Evolutionary conservation across 129 eudicot genomes (phyloP), one percentile per base, ranked within the genome.

Genomic region (Silybum marianum): DNA sequence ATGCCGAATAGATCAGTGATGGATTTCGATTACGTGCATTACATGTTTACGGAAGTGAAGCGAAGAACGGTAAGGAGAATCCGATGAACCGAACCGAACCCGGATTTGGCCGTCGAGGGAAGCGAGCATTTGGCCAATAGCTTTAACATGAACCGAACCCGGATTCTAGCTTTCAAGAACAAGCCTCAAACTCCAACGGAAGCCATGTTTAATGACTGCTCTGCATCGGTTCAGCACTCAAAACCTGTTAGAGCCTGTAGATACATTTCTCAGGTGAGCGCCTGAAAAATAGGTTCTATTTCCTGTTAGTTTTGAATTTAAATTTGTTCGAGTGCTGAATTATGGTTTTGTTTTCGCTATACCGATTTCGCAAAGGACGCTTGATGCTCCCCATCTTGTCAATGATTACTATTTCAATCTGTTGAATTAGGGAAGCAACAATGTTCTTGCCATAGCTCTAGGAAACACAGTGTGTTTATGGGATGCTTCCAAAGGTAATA

Each of bases 151-250:
- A 92, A 90, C 86, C 81, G 97, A 76, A 90, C 99, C 3, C 69
- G 99, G 73, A 92, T 95, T 60, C 74, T 95, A 32, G 97, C 97
- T 38, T 95, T 95, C 90, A 95, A 91, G 92, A 95, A 95, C 89
- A 95, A 95, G 89, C 99, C 99, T 0, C 97, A 93, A 0, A 87
- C 97, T 0, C 91, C 90, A 0, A 81, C 73, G 0, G 94, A 95
- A 32, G 84, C 93, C 11, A 44, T 89, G 44, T 88, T 90, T 3
- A 75, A 42, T 7, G 94, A 89, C 7, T 83, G 74, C 72, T 65
- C 82, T 25, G 62, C 87, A 1, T 75, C 89, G n/a, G 88, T n/a
- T 74, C 91, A 90, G 9, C 94, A 86, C 14, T 44, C 89, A 54
- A 95, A 92, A 73, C 83, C 97, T 2, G 78, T 36, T 7, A 95